phyloP scores from a whole-genome alignment of 2,329 filamentous ascomycete species.

The Gaeumannomyces sp. region DNA sequence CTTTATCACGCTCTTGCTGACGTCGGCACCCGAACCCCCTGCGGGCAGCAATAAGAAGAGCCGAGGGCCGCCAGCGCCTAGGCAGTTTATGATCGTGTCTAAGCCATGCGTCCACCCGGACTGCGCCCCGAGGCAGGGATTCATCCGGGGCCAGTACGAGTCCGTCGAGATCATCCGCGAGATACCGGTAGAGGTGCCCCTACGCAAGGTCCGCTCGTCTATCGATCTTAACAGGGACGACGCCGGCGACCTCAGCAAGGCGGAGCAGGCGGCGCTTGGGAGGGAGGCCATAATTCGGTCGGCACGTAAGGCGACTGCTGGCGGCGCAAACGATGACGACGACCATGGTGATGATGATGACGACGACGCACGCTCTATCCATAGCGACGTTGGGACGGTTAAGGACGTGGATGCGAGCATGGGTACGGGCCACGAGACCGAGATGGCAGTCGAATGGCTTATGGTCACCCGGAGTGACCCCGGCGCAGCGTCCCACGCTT shows the following conservation, averaged over 20 bases:
- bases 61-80: slow-evolving; percentile 39
- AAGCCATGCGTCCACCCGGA: slow-evolving; percentile 75
- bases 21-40: slow-evolving; percentile 20
- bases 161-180: slow-evolving; percentile 88
- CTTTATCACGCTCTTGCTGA: slow-evolving; percentile 75
- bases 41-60: slow-evolving; percentile 15
- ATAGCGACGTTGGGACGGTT: slow-evolving; percentile 9
- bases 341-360: slow-evolving; percentile 27
- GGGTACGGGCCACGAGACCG: slow-evolving; percentile 22
- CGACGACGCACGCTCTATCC: slow-evolving; percentile 13
- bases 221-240: slow-evolving; percentile 33
- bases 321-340: background rate
- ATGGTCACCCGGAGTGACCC: slow-evolving; percentile 90
- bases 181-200: slow-evolving; percentile 51
- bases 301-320: slow-evolving; percentile 23
- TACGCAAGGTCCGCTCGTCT: slow-evolving; percentile 38
- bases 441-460: slow-evolving; percentile 70
- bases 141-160: slow-evolving; percentile 81
- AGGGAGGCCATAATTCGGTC: slow-evolving; percentile 39
- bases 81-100: slow-evolving; percentile 82
- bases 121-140: slow-evolving; percentile 62
- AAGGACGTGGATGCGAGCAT: slow-evolving; percentile 13
- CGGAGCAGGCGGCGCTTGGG: slow-evolving; percentile 23
- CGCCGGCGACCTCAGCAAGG: slow-evolving; percentile 20
- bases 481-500: slow-evolving; percentile 80